Evolutionary conservation across 305 asterid species (phyloP), one percentile per base, ranked within the genome.

Genomic region (Fraxinus sp.): DNA sequence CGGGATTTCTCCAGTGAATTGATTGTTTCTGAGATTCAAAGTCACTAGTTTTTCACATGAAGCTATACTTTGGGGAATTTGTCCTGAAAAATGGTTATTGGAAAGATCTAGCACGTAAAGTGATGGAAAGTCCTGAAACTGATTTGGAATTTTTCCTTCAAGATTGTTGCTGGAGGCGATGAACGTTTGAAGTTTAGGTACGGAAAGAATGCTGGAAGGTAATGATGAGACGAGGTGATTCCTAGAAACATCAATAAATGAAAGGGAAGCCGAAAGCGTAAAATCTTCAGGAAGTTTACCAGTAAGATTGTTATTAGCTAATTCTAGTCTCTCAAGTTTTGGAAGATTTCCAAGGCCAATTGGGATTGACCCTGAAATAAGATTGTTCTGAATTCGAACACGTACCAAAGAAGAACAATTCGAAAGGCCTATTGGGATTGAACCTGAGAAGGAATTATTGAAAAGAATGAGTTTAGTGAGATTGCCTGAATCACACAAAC

Each of bases 381-480:
- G 82, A 64, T 94, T 94, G 83, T 79, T 84, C 62, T 93, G 97
- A 76, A 94, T 84, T 86, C 98, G 84, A 78, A 94, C 97, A 0
- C 98, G 92, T 59, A 93, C 88, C 22, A 94, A 84, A 52, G 96
- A 88, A 30, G 93, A 91, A 82, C 97, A 94, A 18, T 86, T 91
- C 0, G 94, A 83, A 0, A 94, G 85, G 81, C 91, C 87, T 18
- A 57, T 57, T 28, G 98, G 98, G 22, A 94, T 90, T 3, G 88
- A 75, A 73, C 98, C 98, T 0, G 95, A 85, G 82, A 94, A 89
- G 13, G 92, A 90, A 91, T 94, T 94, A 70, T 94, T 92, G 85
- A 93, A 92, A 11, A 94, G 93, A n/a, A 94, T 93, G 85, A 94
- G 95, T 75, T 93, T 92, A 28, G 93, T 94, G 80, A 94, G 92